Evolutionary conservation across 805 yeast genomes (phyloP), one percentile per base, ranked within the genome.

Genomic region (Jamesozyma spencerorum): DNA sequence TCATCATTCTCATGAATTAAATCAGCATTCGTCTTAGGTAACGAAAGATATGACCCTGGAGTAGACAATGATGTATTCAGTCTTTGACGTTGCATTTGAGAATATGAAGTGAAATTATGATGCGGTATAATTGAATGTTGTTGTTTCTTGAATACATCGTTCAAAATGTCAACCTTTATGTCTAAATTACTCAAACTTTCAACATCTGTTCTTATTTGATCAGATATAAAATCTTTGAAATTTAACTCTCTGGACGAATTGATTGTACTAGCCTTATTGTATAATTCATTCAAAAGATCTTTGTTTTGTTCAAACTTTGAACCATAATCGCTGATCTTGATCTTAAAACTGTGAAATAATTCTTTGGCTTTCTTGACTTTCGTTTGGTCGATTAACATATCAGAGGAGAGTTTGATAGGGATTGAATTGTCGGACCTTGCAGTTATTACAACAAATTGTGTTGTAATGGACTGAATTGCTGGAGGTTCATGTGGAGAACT

Each of bases 321-420:
- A n/a, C 41, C 42, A 31, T 47, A 51, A 1, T 37, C 40, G 3
- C 37, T 38, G 5, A 49, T 47, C 24, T 45, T 44, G 7, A 36
- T 34, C 13, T 44, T 31, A 36, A 44, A 50, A 2, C 37, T 42
- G 10, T 40, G 20, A 18, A 63, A 66, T 14, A 45, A 51, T 18
- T 32, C 18, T 32, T 53, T 55, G 13, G 65, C 40, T 13, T 43
- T 39, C 2, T 46, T 40, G 27, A 62, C 32, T 33, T 50, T 55
- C 1, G 50, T 49, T 15, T 50, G 38, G 32, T 55, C 50, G 29
- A 54, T 31, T 17, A 65, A 45, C 20, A 62, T 39, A 36, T 58
- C 62, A 0, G 62, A 45, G 15, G 65, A 62, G n/a, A 71, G 43
- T 38, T 62, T 62, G 14, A 70, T 51, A 14, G 76, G 75, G 32